Conservation (phyloP, 2,329 filamentous ascomycete species). For the Fusarium brachygibbosum region DNA sequence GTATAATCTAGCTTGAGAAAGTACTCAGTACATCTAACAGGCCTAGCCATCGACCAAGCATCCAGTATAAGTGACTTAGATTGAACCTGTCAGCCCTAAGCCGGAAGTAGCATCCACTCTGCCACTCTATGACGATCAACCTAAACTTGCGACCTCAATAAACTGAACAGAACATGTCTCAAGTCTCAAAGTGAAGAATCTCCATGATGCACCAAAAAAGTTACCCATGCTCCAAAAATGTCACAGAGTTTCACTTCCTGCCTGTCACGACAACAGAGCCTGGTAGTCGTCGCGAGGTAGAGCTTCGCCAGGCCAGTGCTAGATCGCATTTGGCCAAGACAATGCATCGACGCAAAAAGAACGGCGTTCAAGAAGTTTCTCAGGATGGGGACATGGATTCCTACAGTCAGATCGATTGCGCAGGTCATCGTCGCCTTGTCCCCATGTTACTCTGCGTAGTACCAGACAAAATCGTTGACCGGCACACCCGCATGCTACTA, state of each 20-base stretch:
- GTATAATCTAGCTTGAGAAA: too few relatives aligned
- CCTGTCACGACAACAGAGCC: background rate
- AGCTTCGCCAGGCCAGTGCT: constrained; percentile 18
- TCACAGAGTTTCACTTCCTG: background rate
- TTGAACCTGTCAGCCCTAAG: background rate
- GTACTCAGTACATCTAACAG: background rate
- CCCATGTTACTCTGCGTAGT: background rate
- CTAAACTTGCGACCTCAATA: background rate
- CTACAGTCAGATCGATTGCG: too few relatives aligned
- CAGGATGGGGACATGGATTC: too few relatives aligned
- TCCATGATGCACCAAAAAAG: rapidly evolving
- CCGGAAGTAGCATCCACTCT: background rate
- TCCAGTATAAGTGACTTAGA: rapidly evolving
- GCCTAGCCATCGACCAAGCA: rapidly evolving
- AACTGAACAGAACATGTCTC: rapidly evolving
- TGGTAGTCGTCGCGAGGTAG: constrained; percentile 7
- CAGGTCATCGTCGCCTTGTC: background rate
- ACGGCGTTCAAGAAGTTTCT: rapidly evolving
- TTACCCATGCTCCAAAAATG: rapidly evolving
- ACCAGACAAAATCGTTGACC: background rate
- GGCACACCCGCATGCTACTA: constrained; percentile 18
- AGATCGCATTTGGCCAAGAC: constrained; percentile 16
- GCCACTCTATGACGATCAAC: constrained; percentile 1
- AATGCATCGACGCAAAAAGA: background rate
- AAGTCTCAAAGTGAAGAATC: rapidly evolving